These are phyloP conservation scores for Trypanosoma mega DNA, from an alignment of 208 protist genomes.

Conservation along the genomic window DNA sequence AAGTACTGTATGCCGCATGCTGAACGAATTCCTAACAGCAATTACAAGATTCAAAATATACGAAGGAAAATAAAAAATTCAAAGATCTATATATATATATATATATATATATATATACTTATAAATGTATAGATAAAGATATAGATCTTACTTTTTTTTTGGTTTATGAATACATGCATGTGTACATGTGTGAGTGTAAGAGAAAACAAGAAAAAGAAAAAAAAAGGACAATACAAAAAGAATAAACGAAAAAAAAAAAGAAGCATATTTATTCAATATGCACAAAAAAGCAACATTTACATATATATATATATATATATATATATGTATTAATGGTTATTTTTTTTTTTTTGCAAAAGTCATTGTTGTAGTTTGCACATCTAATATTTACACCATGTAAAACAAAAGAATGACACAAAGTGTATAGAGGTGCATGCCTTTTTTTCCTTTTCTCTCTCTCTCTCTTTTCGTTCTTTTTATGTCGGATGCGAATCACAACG, in stretches of 20 bases:
- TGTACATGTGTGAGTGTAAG: neutral
- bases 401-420: too few species aligned
- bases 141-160: too few species aligned
- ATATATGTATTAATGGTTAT: conserved; percentile 3
- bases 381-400: too few species aligned
- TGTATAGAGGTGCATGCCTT: neutral
- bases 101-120: too few species aligned
- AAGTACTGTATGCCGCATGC: conserved; percentile 41
- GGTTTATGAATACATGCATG: too few species aligned
- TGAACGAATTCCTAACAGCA: too few species aligned
- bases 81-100: conserved; percentile 1
- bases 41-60: too few species aligned
- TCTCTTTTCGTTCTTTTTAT: neutral
- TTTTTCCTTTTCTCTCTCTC: neutral
- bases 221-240: neutral
- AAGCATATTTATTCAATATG: neutral
- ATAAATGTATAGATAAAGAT: too few species aligned
- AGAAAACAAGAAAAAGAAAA: neutral
- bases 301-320: conserved; percentile 10
- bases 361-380: too few species aligned
- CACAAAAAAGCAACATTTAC: neutral
- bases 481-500: neutral
- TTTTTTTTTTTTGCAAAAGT: too few species aligned
- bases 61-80: neutral
- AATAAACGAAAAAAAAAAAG: conserved; percentile 14